Percentiles rank a stretch among this genome's conserved stretches.
Conservation (phyloP, 2,329 filamentous ascomycete species). For the Aspergillus transmontanensis region DNA sequence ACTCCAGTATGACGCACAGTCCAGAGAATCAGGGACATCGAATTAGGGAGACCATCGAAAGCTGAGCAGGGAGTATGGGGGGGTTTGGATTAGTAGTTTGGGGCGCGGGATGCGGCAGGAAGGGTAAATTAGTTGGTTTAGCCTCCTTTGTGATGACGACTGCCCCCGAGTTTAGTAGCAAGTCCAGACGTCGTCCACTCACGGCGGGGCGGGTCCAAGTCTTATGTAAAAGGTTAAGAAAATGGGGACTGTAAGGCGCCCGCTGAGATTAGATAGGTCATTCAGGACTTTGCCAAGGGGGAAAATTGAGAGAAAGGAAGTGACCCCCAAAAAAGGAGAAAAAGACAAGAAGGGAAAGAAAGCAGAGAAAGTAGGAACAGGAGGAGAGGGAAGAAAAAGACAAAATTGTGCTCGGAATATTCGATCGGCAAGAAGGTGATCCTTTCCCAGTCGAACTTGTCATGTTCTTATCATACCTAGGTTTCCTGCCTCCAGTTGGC, state of each 20-base stretch:
- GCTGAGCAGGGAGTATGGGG: neutral
- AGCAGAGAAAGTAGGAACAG: neutral
- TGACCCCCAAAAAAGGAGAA: neutral
- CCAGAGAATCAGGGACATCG: neutral
- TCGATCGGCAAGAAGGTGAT: neutral
- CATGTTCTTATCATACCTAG: neutral
- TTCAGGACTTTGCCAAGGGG: neutral
- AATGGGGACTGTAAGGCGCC: neutral
- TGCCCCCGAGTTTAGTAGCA: constrained; percentile 9
- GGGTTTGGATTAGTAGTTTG: neutral
- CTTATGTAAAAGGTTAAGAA: neutral
- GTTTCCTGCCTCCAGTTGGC: neutral
- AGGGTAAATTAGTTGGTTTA: constrained; percentile 9
- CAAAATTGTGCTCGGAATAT: neutral
- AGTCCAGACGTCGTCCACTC: constrained; percentile 3
- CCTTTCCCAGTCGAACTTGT: neutral
- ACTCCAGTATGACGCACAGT: neutral
- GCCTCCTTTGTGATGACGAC: constrained; percentile 21
- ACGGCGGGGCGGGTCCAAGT: neutral
- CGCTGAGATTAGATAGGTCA: neutral
- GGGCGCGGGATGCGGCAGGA: constrained; percentile 16
- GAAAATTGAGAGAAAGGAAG: neutral
- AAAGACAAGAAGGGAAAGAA: neutral
- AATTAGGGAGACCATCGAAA: neutral
- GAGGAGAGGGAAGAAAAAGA: neutral